Percentiles rank a stretch among this genome's conserved stretches.
Conservation (phyloP, 1,139 yeast genomes). For the Dujonia santamariae region DNA sequence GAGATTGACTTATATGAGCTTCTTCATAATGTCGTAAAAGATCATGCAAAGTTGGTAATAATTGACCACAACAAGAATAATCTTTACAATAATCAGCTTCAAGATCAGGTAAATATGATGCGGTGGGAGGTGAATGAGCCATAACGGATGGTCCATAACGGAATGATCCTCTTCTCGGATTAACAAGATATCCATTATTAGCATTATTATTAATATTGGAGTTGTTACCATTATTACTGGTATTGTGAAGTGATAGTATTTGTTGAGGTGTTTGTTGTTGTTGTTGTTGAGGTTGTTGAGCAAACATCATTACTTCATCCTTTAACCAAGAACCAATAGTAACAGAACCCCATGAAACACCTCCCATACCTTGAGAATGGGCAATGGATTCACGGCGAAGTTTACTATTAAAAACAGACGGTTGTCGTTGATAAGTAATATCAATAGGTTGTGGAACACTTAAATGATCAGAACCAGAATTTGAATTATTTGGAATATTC, state of each 20-base stretch:
- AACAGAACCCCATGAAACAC: slow-evolving; percentile 96
- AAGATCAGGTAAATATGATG: slow-evolving; percentile 82
- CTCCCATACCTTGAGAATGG: slow-evolving; percentile 97
- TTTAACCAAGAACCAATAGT: slow-evolving; percentile 95
- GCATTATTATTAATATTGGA: slow-evolving; percentile 6
- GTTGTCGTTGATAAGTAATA: slow-evolving; percentile 43
- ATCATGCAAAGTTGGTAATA: slow-evolving; percentile 90
- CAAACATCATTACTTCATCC: slow-evolving; percentile 76
- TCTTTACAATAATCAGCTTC: slow-evolving; percentile 97
- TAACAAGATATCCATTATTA: slow-evolving; percentile 21
- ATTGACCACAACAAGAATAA: slow-evolving; percentile 92
- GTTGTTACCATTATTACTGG: slow-evolving; percentile 10
- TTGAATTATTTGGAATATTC: slow-evolving; percentile 18
- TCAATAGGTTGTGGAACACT: slow-evolving; percentile 46
- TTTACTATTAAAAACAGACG: slow-evolving; percentile 34
- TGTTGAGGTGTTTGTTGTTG: slow-evolving; percentile 8
- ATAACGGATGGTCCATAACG: slow-evolving; percentile 33
- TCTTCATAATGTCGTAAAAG: slow-evolving; percentile 93
- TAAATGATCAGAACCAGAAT: slow-evolving; percentile 13
- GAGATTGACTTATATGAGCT: slow-evolving; percentile 82
- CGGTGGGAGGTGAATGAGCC: slow-evolving; percentile 54
- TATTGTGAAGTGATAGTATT: slow-evolving; percentile 11
- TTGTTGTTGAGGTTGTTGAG: slow-evolving; percentile 7
- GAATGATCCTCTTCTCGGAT: slow-evolving; percentile 44
- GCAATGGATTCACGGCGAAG: slow-evolving; percentile 87